These are phyloP conservation scores for Capronia coronata DNA, from an alignment of 2,329 filamentous ascomycete genomes.

Conservation along the genomic window DNA sequence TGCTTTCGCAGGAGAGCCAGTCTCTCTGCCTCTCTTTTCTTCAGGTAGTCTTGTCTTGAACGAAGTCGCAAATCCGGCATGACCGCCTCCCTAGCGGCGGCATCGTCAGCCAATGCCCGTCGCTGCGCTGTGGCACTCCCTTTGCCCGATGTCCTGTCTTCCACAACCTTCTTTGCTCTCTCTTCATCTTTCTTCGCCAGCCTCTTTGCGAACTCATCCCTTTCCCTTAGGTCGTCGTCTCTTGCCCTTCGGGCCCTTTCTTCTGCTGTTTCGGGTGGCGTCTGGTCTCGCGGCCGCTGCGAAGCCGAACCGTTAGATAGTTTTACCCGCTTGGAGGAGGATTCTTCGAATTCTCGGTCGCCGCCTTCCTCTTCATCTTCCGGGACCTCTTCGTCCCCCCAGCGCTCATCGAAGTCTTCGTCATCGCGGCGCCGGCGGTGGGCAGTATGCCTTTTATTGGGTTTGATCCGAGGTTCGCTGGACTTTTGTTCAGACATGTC, in stretches of 20 bases:
- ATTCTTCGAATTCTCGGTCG: conserved; percentile 57
- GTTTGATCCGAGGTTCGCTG: conserved; percentile 16
- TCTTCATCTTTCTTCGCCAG: conserved; percentile 65
- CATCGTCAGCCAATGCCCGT: conserved; percentile 59
- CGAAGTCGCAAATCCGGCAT: conserved; percentile 74
- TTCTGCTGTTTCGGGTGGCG: conserved; percentile 44
- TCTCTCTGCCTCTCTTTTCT: conserved; percentile 82
- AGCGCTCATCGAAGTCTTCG: conserved; percentile 65
- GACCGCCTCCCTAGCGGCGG: conserved; percentile 61
- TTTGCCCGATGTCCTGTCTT: conserved; percentile 52
- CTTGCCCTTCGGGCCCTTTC: conserved; percentile 53
- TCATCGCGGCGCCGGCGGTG: conserved; percentile 25
- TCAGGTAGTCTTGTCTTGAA: conserved; percentile 85
- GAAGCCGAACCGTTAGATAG: conserved; percentile 49
- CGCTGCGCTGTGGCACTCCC: conserved; percentile 55
- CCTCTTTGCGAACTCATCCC: conserved; percentile 72
- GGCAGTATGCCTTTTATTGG: conserved; percentile 17
- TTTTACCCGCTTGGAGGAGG: conserved; percentile 64
- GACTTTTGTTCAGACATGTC: conserved; percentile 22
- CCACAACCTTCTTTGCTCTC: conserved; percentile 62
- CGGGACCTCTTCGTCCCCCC: conserved; percentile 68
- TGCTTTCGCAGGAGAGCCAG: conserved; percentile 82
- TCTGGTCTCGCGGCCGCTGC: conserved; percentile 29
- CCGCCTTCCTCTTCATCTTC: conserved; percentile 46
- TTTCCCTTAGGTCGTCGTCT: conserved; percentile 63